phyloP scores from a whole-genome alignment of 2,329 filamentous ascomycete species.

The Harringtonia aguacate region DNA sequence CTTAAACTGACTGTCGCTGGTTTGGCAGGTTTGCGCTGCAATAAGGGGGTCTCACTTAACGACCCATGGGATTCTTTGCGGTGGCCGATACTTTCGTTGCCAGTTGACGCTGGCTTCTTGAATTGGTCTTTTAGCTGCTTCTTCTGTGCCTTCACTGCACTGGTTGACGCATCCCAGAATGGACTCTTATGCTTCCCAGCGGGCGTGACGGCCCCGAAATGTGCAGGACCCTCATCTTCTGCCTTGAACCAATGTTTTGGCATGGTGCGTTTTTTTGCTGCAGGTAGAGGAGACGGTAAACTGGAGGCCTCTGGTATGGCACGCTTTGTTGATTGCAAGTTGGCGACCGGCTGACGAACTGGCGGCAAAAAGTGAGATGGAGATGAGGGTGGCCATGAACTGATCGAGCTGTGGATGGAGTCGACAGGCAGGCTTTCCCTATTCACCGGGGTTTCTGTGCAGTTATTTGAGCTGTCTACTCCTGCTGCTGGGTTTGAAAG shows the following conservation, averaged over 20 bases:
- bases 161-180: conserved; percentile 64
- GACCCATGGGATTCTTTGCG: background rate
- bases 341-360: conserved; percentile 7
- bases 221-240: too few relatives aligned
- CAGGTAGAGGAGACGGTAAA: conserved; percentile 18
- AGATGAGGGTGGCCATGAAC: conserved; percentile 63
- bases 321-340: conserved; percentile 28
- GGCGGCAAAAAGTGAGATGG: conserved; percentile 34
- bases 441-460: background rate
- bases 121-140: conserved; percentile 58
- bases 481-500: conserved; percentile 4
- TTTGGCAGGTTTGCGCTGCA: conserved; percentile 18
- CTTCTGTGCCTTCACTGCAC: conserved; percentile 66
- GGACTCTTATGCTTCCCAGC: conserved; percentile 21
- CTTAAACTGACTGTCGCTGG: conserved; percentile 60
- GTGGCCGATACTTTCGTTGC: conserved; percentile 24
- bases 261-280: conserved; percentile 52
- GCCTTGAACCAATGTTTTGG: conserved; percentile 36
- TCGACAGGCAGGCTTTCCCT: background rate
- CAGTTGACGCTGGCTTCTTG: conserved; percentile 31
- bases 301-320: conserved; percentile 22
- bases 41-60: background rate
- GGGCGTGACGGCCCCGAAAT: too few relatives aligned
- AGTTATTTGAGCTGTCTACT: conserved; percentile 3
- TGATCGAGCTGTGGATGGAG: conserved; percentile 21